Evolutionary conservation across 441 rosid species (phyloP).

Genomic region (Capsella rubella): DNA sequence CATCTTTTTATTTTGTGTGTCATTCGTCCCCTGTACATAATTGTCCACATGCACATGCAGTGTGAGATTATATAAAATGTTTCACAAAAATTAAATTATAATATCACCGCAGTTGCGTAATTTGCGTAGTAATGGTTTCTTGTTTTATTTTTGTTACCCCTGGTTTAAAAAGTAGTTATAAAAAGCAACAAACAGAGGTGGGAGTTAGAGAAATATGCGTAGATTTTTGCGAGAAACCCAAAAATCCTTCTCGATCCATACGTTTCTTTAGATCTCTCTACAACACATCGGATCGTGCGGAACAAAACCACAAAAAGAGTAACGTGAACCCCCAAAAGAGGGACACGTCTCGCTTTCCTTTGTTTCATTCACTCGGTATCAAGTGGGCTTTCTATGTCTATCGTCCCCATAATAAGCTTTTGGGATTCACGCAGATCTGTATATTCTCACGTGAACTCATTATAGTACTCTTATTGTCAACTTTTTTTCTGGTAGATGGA

Average conservation of each 20-base stretch:
- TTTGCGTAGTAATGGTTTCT: background rate
- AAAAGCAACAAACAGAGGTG: slow-evolving; percentile 15
- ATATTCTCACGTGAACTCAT: slow-evolving; percentile 37
- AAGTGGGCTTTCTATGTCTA: slow-evolving; percentile 23
- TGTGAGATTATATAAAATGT: background rate
- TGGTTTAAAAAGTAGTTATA: background rate
- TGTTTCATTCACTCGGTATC: slow-evolving; percentile 3
- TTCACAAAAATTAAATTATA: background rate
- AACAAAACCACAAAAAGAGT: slow-evolving; percentile 1
- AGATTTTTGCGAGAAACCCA: slow-evolving; percentile 18
- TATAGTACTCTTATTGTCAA: slow-evolving; percentile 2
- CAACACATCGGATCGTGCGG: slow-evolving; percentile 39
- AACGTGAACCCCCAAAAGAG: slow-evolving; percentile 31
- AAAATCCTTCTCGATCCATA: slow-evolving; percentile 8
- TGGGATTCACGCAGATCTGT: slow-evolving; percentile 35
- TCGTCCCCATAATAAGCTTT: slow-evolving; percentile 21
- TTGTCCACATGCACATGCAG: background rate
- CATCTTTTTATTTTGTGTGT: background rate
- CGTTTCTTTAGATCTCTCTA: slow-evolving; percentile 30
- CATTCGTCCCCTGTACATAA: slow-evolving; percentile 2
- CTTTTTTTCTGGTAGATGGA: slow-evolving; percentile 5
- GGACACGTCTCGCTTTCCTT: slow-evolving; percentile 36
- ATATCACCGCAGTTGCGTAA: background rate
- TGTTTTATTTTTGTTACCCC: background rate
- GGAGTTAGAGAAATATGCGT: slow-evolving; percentile 1